Conservation (phyloP, 495 filamentous ascomycete species). For the Daldinia childiae region DNA sequence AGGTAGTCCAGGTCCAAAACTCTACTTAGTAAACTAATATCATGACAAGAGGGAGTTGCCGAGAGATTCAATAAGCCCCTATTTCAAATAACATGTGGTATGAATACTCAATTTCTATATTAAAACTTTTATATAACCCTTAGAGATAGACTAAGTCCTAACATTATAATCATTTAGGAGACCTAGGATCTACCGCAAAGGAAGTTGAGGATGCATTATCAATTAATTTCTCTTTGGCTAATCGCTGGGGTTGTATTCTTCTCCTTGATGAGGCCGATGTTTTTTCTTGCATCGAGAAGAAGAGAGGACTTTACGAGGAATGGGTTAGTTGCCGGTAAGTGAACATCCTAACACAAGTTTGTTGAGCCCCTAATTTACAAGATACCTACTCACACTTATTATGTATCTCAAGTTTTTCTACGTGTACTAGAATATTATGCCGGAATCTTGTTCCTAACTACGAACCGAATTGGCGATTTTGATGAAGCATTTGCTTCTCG, state of each 20-base stretch:
- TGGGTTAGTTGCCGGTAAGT: background rate
- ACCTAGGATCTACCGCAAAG: background rate
- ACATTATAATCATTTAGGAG: background rate
- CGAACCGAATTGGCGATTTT: background rate
- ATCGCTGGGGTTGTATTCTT: background rate
- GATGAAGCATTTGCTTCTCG: background rate
- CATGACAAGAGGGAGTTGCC: background rate
- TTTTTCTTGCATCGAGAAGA: background rate
- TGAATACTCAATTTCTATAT: background rate
- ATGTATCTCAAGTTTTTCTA: background rate
- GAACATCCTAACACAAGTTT: background rate
- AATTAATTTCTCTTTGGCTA: background rate
- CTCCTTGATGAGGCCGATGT: background rate
- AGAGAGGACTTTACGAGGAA: background rate
- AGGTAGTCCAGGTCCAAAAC: background rate
- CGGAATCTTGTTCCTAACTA: background rate
- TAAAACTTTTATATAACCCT: no score
- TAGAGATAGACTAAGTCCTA: background rate
- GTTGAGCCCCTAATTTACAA: background rate
- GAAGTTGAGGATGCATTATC: background rate
- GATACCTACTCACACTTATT: no score
- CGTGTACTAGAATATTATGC: background rate
- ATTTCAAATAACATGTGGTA: background rate
- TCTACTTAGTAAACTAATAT: background rate
- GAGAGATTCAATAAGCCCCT: background rate